Evolutionary conservation across 495 filamentous ascomycete genomes (phyloP).

Genomic region (Alectoria sarmentosa): DNA sequence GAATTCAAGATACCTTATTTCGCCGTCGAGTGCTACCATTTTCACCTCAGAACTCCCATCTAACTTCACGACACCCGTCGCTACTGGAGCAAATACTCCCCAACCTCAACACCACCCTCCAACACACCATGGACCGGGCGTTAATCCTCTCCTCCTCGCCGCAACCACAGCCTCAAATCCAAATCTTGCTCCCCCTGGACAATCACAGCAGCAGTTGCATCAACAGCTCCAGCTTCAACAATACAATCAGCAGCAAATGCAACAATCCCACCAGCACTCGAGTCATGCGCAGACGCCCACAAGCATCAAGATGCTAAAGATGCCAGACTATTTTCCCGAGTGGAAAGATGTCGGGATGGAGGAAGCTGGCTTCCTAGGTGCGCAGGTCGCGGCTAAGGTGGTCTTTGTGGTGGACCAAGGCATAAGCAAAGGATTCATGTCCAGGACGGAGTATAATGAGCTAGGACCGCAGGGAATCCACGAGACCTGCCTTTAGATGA

Average conservation of each 20-base stretch:
- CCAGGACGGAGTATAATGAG: conserved; percentile 70
- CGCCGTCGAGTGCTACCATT: conserved; percentile 84
- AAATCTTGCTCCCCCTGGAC: conserved; percentile 27
- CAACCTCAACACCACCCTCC: conserved; percentile 36
- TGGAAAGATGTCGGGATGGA: conserved; percentile 80
- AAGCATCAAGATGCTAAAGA: conserved; percentile 66
- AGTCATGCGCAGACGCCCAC: conserved; percentile 84
- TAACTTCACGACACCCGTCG: conserved; percentile 79
- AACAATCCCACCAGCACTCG: conserved; percentile 51
- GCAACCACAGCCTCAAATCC: conserved; percentile 73
- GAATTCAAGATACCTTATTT: conserved; percentile 76
- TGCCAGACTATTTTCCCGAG: conserved; percentile 85
- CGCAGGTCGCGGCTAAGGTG: conserved; percentile 69
- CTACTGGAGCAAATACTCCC: conserved; percentile 88
- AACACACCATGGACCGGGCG: conserved; percentile 46
- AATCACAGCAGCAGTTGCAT: conserved; percentile 23
- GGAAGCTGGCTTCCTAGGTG: conserved; percentile 73
- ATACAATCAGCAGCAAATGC: conserved; percentile 38
- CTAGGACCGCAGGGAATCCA: conserved; percentile 65
- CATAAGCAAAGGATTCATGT: conserved; percentile 63
- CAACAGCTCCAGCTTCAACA: conserved; percentile 33
- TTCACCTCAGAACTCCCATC: conserved; percentile 95
- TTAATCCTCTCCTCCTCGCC: conserved; percentile 88
- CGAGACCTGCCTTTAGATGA: conserved; percentile 32
- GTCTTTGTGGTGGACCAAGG: conserved; percentile 68